These are phyloP conservation scores for Malus asiatica DNA, from an alignment of 306 rosid species.

Conservation along the genomic window DNA sequence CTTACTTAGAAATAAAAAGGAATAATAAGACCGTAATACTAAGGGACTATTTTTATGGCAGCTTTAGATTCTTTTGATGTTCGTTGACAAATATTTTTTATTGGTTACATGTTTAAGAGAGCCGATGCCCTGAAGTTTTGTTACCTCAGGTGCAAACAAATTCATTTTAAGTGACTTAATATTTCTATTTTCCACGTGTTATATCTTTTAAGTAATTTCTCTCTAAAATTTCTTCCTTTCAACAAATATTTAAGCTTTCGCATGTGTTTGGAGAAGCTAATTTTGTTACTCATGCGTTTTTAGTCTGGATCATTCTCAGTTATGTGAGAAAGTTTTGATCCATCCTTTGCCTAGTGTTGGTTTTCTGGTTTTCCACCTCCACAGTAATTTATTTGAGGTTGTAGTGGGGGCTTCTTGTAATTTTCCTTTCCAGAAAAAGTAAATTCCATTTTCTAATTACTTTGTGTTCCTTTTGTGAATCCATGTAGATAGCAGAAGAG, in stretches of 20 bases:
- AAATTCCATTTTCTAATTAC: background rate
- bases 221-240: background rate
- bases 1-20: rapidly evolving
- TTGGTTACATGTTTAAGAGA: background rate
- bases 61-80: constrained; percentile 6
- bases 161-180: background rate
- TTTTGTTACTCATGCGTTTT: background rate
- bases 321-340: background rate
- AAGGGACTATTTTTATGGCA: background rate
- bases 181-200: background rate
- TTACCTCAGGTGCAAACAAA: background rate
- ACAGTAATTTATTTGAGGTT: background rate
- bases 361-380: background rate
- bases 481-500: constrained; percentile 64
- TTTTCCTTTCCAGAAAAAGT: background rate
- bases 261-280: background rate
- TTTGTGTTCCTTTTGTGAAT: constrained; percentile 10
- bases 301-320: background rate
- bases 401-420: background rate
- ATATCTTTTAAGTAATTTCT: background rate
- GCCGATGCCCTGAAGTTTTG: background rate
- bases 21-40: no score
- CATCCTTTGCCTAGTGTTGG: background rate
- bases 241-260: background rate
- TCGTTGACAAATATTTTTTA: background rate